phyloP scores from a whole-genome alignment of 1,139 yeast genomes.

The Arxiozyma heterogenica region DNA sequence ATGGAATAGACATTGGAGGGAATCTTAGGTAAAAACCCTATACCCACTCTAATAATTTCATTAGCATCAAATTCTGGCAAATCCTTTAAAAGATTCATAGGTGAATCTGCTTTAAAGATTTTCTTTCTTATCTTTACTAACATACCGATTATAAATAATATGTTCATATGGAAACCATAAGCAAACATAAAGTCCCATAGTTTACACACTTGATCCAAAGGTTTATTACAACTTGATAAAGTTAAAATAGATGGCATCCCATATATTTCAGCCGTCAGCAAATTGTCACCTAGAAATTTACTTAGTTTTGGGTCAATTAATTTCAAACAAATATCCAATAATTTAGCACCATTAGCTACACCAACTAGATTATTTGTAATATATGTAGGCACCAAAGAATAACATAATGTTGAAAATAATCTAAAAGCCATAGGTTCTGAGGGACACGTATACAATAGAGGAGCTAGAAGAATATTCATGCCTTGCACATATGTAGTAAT shows the following conservation, averaged over 20 bases:
- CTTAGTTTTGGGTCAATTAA: conserved; percentile 68
- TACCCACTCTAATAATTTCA: conserved; percentile 67
- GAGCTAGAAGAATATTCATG: conserved; percentile 80
- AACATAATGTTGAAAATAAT: conserved; percentile 37
- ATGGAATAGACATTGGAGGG: conserved; percentile 62
- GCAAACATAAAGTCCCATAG: conserved; percentile 91
- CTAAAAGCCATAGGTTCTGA: conserved; percentile 85
- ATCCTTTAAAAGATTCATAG: conserved; percentile 66
- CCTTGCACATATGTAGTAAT: conserved; percentile 71
- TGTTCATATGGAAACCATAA: conserved; percentile 83
- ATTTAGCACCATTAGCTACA: conserved; percentile 64
- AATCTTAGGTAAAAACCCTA: conserved; percentile 70
- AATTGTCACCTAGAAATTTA: conserved; percentile 38
- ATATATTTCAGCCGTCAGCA: conserved; percentile 69
- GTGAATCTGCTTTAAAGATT: conserved; percentile 46
- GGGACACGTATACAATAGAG: conserved; percentile 65
- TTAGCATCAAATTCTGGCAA: conserved; percentile 67
- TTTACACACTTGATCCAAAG: conserved; percentile 61
- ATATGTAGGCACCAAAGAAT: conserved; percentile 60
- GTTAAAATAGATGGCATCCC: conserved; percentile 87
- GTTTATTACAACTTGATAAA: conserved; percentile 84
- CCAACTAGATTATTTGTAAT: conserved; percentile 73
- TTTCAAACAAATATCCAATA: conserved; percentile 56
- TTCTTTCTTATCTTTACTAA: conserved; percentile 57
- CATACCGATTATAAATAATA: conserved; percentile 78